Conservation (phyloP, 495 filamentous ascomycete genomes). For the Penicillium soppii region DNA sequence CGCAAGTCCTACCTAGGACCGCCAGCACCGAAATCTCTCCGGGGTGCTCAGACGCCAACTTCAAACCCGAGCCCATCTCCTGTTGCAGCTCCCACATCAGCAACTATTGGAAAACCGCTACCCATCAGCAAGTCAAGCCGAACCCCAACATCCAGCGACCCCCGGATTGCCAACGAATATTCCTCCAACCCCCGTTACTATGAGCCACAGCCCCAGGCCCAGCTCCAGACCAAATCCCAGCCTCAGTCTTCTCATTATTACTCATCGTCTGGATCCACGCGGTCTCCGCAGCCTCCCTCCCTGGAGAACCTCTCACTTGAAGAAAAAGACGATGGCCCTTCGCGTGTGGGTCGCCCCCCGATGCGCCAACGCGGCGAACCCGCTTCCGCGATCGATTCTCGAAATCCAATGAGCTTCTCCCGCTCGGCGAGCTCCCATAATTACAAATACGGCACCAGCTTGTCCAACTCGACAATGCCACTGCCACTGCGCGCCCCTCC, state of each 20-base stretch:
- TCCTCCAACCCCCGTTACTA: slow-evolving; percentile 36
- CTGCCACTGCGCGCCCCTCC: slow-evolving; percentile 46
- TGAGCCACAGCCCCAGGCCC: slow-evolving; percentile 16
- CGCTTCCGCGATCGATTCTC: slow-evolving; percentile 37
- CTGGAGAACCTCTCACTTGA: slow-evolving; percentile 44
- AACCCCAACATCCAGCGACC: slow-evolving; percentile 48
- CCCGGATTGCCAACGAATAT: too few species aligned
- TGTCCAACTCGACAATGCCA: slow-evolving; percentile 37
- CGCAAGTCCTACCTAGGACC: slow-evolving; percentile 87
- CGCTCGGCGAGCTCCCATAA: slow-evolving; percentile 42
- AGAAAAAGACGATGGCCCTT: slow-evolving; percentile 34
- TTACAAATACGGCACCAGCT: slow-evolving; percentile 33
- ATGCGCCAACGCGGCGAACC: slow-evolving; percentile 39
- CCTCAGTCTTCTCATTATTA: slow-evolving; percentile 26
- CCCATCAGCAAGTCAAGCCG: slow-evolving; percentile 45
- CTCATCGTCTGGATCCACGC: slow-evolving; percentile 25
- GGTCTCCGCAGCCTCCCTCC: slow-evolving; percentile 35
- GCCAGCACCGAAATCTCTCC: slow-evolving; percentile 48
- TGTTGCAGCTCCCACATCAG: slow-evolving; percentile 12
- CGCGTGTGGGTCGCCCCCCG: slow-evolving; percentile 37
- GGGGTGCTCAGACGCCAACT: slow-evolving; percentile 21
- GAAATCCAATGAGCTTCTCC: slow-evolving; percentile 34
- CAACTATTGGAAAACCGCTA: slow-evolving; percentile 23
- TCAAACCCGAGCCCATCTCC: slow-evolving; percentile 18
- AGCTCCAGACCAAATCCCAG: slow-evolving; percentile 24